phyloP scores from a whole-genome alignment of 1,284 basidiomycete species.

The Fistulinella staudtii region DNA sequence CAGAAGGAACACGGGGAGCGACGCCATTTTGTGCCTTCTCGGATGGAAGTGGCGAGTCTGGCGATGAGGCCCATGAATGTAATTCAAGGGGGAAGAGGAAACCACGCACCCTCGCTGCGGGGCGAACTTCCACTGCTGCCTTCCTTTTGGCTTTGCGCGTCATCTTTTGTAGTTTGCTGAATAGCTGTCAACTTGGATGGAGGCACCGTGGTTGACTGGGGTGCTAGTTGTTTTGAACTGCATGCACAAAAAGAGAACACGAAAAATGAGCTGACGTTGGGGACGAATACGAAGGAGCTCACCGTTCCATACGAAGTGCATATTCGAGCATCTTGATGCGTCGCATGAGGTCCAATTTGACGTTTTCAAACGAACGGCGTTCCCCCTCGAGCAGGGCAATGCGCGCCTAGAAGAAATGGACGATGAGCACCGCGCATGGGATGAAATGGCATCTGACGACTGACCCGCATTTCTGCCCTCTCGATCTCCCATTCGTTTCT shows the following conservation, averaged over 20 bases:
- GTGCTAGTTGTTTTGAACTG: constrained; percentile 77
- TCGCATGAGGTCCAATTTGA: constrained; percentile 92
- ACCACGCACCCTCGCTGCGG: constrained; percentile 66
- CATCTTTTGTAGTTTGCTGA: constrained; percentile 69
- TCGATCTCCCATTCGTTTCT: constrained; percentile 99
- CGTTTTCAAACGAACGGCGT: constrained; percentile 92
- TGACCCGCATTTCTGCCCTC: constrained; percentile 95
- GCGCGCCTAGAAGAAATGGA: constrained; percentile 59
- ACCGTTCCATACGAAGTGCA: constrained; percentile 92
- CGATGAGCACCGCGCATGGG: constrained; percentile 18
- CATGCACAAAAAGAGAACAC: not conserved
- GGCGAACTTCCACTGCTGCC: constrained; percentile 77
- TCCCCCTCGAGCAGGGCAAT: constrained; percentile 98
- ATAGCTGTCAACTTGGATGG: constrained; percentile 58
- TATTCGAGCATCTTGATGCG: constrained; percentile 99
- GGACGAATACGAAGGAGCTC: constrained; percentile 30
- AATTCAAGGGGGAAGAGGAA: not conserved
- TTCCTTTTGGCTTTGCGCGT: constrained; percentile 63
- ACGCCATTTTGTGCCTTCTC: constrained; percentile 64
- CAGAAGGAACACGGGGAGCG: constrained; percentile 50
- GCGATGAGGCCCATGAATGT: not conserved
- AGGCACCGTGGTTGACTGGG: constrained; percentile 47
- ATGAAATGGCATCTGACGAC: constrained; percentile 31
- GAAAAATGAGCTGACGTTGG: constrained; percentile 10
- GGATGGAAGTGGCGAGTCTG: constrained; percentile 72